These are phyloP conservation scores for Candida hispaniensis DNA, from an alignment of 805 yeast species.

Conservation along the genomic window DNA sequence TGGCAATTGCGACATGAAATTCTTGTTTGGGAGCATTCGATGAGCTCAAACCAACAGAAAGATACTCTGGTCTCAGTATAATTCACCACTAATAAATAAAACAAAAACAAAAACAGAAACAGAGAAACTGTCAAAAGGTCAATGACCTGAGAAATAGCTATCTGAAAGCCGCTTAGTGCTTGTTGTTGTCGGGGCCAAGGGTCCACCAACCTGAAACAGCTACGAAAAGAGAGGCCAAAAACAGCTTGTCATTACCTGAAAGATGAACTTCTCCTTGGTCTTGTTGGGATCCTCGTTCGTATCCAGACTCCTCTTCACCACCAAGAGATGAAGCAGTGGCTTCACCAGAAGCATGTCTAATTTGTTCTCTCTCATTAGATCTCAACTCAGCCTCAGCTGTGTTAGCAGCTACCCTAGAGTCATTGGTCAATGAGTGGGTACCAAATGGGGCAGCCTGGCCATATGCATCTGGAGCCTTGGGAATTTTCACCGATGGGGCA, in stretches of 20 bases:
- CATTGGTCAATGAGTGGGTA: constrained; percentile 3
- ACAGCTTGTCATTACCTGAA: constrained; percentile 25
- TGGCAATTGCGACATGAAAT: no score
- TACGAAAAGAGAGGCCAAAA: constrained; percentile 27
- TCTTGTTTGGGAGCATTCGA: no score
- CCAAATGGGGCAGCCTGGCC: constrained; percentile 9
- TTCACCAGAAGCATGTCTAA: constrained; percentile 12
- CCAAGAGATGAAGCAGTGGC: not conserved
- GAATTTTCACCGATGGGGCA: constrained; percentile 17
- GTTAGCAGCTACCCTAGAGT: constrained; percentile 6
- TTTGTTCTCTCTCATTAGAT: constrained; percentile 10
- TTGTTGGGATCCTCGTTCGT: constrained; percentile 1
- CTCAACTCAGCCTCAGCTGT: constrained; percentile 9
- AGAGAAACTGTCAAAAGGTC: not conserved
- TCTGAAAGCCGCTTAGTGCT: constrained; percentile 19
- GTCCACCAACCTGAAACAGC: constrained; percentile 32
- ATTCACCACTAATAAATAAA: no score
- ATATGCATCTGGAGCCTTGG: constrained; percentile 12
- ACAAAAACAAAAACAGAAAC: constrained; percentile 1
- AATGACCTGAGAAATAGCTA: no score
- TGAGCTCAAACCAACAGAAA: no score
- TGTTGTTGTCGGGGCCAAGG: constrained; percentile 21
- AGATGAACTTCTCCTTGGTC: not conserved
- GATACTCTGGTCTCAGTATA: no score
- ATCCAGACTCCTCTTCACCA: constrained; percentile 1